These are phyloP conservation scores for Fusarium paranaense DNA, from an alignment of 2,329 filamentous ascomycete species.

Conservation along the genomic window DNA sequence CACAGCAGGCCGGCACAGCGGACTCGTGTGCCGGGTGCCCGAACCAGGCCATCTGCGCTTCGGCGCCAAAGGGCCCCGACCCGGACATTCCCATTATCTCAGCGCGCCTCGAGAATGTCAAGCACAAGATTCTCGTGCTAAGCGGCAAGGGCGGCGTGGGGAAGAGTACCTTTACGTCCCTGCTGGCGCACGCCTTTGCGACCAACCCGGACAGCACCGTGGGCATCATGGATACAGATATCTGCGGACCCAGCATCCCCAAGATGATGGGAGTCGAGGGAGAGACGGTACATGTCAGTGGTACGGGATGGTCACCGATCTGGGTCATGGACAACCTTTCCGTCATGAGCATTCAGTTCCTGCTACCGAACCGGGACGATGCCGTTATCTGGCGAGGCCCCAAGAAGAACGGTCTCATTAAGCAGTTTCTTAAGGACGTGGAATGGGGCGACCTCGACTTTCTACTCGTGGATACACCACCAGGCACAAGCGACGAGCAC, in stretches of 20 bases:
- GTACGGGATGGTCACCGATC: conserved; percentile 91
- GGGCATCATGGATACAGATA: conserved; percentile 98
- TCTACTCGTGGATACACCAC: conserved; percentile 92
- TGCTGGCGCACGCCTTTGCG: conserved; percentile 91
- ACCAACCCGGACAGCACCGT: conserved; percentile 82
- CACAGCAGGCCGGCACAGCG: conserved; percentile 73
- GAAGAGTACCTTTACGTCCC: conserved; percentile 91
- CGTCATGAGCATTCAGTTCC: conserved; percentile 98
- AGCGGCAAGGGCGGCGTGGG: conserved; percentile 97
- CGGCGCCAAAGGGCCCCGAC: conserved; percentile 93
- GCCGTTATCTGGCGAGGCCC: conserved; percentile 97
- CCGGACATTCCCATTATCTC: conserved; percentile 93
- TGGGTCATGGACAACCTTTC: conserved; percentile 95
- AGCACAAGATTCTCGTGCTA: conserved; percentile 92
- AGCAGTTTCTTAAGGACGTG: conserved; percentile 97
- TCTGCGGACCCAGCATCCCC: conserved; percentile 94
- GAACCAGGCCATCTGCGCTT: conserved; percentile 95
- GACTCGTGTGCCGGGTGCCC: conserved; percentile 96
- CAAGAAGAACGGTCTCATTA: conserved; percentile 99
- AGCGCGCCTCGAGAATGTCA: conserved; percentile 81
- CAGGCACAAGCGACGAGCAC: conserved; percentile 95
- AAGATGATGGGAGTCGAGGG: conserved; percentile 99
- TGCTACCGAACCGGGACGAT: conserved; percentile 93
- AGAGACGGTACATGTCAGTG: conserved; percentile 93
- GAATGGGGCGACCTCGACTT: conserved; percentile 98